Conservation (phyloP, 768 basidiomycete species). For the Leucocoprinus sp. region DNA sequence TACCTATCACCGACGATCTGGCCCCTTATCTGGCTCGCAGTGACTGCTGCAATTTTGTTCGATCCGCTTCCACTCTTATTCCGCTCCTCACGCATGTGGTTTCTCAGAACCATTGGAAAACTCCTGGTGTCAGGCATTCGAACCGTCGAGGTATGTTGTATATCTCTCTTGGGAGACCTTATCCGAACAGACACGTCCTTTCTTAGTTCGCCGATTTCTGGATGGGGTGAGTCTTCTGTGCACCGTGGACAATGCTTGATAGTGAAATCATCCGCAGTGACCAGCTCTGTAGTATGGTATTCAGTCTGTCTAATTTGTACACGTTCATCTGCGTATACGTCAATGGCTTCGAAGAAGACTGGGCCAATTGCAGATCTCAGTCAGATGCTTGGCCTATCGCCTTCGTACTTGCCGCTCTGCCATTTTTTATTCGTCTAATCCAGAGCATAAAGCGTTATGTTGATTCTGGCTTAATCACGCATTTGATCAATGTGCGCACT, state of each 20-base stretch:
- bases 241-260: not conserved
- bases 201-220: constrained; percentile 79
- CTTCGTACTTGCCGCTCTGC: constrained; percentile 53
- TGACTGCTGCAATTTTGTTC: constrained; percentile 49
- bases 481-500: constrained; percentile 73
- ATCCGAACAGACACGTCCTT: constrained; percentile 9
- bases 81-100: constrained; percentile 72
- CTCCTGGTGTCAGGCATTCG: constrained; percentile 63
- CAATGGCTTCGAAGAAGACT: constrained; percentile 40
- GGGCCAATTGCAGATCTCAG: constrained; percentile 35
- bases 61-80: constrained; percentile 69
- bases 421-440: constrained; percentile 67
- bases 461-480: constrained; percentile 66
- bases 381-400: constrained; percentile 53
- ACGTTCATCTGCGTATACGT: constrained; percentile 70
- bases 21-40: constrained; percentile 75
- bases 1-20: constrained; percentile 62
- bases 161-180: not conserved
- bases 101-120: constrained; percentile 53
- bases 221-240: constrained; percentile 53
- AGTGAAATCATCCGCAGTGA: constrained; percentile 37
- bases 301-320: constrained; percentile 65
- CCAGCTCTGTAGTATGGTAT: constrained; percentile 74
- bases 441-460: constrained; percentile 85
- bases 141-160: constrained; percentile 58